These are phyloP conservation scores for Vinca minor DNA, from an alignment of 257 asterid genomes.

Conservation along the genomic window DNA sequence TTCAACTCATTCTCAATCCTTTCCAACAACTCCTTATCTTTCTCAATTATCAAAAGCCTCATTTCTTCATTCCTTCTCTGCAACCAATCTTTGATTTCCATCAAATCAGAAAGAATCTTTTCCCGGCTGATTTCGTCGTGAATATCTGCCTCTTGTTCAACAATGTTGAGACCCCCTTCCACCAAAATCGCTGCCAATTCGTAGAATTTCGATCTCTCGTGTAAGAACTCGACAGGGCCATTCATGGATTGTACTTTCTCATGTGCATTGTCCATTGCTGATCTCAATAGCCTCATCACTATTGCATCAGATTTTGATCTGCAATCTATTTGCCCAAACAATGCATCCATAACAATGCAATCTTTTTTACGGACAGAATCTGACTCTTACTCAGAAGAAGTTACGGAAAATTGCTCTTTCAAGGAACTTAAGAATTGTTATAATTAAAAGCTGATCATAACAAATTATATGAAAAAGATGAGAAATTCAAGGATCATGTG, in stretches of 20 bases:
- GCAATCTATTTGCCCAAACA: slow-evolving; percentile 47
- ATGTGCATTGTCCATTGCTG: slow-evolving; percentile 74
- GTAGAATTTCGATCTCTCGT: slow-evolving; percentile 53
- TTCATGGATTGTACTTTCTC: slow-evolving; percentile 24
- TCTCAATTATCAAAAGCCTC: slow-evolving; percentile 43
- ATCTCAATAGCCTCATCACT: slow-evolving; percentile 61
- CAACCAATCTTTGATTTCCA: slow-evolving; percentile 53
- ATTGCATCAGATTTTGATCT: slow-evolving; percentile 49
- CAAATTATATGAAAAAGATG: too few species aligned
- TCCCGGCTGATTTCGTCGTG: slow-evolving; percentile 43
- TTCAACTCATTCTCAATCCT: slow-evolving; percentile 43
- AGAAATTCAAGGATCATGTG: too few species aligned
- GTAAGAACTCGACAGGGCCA: slow-evolving; percentile 68
- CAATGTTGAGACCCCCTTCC: slow-evolving; percentile 49
- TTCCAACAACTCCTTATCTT: slow-evolving; percentile 47
- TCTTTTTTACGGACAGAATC: too few species aligned
- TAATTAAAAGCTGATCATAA: background rate
- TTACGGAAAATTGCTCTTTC: too few species aligned
- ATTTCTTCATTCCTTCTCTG: slow-evolving; percentile 44
- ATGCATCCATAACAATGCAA: slow-evolving; percentile 75
- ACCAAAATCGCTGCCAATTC: slow-evolving; percentile 63
- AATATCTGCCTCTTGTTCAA: slow-evolving; percentile 47
- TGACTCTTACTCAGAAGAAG: too few species aligned
- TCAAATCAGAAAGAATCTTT: slow-evolving; percentile 45
- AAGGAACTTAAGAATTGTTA: too few species aligned